A percentile compares a stretch with the other conserved stretches of the same genome.
These are phyloP conservation scores for Fusarium mexicanum DNA, from an alignment of 2,329 filamentous ascomycete species.

Conservation along the genomic window DNA sequence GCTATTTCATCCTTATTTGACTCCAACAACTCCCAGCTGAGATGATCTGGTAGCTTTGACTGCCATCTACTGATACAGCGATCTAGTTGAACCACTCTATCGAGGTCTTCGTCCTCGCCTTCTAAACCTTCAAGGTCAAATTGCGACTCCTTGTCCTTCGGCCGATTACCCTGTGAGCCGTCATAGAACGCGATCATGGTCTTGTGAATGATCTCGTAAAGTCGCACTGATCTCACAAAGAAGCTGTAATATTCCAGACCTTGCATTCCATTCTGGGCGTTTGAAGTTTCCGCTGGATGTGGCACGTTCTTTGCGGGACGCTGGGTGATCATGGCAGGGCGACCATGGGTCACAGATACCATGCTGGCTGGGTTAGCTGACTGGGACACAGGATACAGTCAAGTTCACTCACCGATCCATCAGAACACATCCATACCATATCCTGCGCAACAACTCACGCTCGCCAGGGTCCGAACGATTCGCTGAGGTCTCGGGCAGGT, in stretches of 20 bases:
- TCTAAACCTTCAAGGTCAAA: slow-evolving; percentile 1
- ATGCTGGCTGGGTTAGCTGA: slow-evolving; percentile 38
- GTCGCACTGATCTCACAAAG: slow-evolving; percentile 48
- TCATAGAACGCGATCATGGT: slow-evolving; percentile 46
- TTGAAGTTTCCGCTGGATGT: slow-evolving; percentile 27
- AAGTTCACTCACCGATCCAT: slow-evolving; percentile 49
- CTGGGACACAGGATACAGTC: rapidly evolving
- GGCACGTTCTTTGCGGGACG: slow-evolving; percentile 43
- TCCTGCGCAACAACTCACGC: slow-evolving; percentile 42
- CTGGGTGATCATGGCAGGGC: slow-evolving; percentile 49
- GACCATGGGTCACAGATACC: slow-evolving; percentile 49
- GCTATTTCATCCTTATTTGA: slow-evolving; percentile 39
- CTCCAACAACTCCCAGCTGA: slow-evolving; percentile 34
- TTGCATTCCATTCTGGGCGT: background rate
- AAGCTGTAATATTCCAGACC: slow-evolving; percentile 40
- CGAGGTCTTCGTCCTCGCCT: slow-evolving; percentile 42
- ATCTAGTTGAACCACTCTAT: slow-evolving; percentile 47
- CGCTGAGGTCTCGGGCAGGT: slow-evolving; percentile 52
- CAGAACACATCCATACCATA: slow-evolving; percentile 52
- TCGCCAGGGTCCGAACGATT: slow-evolving; percentile 34
- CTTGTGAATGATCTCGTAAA: slow-evolving; percentile 52
- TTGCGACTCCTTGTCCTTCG: background rate
- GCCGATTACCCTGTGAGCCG: background rate
- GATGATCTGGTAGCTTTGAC: slow-evolving; percentile 38
- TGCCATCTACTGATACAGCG: slow-evolving; percentile 47